Evolutionary conservation across 495 filamentous ascomycete genomes (phyloP).

Genomic region (Trichoderma orchidacearum): DNA sequence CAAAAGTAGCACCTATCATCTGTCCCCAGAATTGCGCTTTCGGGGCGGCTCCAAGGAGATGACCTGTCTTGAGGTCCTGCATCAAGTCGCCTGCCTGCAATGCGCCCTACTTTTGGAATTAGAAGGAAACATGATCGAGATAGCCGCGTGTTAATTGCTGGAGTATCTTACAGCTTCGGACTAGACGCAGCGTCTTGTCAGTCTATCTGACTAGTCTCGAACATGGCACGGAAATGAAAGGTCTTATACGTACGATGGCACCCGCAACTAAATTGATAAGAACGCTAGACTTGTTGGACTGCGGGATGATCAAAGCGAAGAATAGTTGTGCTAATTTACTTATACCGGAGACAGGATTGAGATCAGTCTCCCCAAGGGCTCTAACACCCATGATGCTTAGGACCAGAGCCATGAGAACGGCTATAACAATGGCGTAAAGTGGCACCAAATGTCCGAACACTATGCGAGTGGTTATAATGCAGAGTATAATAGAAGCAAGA

Average conservation of each 20-base stretch:
- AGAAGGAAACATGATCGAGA: neutral
- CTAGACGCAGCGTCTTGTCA: neutral
- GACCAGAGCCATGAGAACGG: conserved; percentile 76
- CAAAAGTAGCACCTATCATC: conserved; percentile 78
- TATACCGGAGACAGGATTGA: conserved; percentile 95
- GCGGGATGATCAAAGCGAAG: conserved; percentile 74
- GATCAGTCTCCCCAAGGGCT: conserved; percentile 87
- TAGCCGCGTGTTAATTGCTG: neutral
- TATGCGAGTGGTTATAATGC: conserved; percentile 63
- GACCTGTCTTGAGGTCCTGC: conserved; percentile 96
- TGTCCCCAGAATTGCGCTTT: conserved; percentile 96
- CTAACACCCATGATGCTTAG: conserved; percentile 92
- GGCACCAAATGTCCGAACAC: conserved; percentile 60
- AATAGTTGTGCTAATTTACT: conserved; percentile 91
- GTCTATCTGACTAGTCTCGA: neutral
- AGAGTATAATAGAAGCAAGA: conserved; percentile 61
- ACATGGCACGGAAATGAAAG: too few relatives aligned
- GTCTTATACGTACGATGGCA: conserved; percentile 41
- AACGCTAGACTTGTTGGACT: conserved; percentile 61
- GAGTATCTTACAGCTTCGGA: conserved; percentile 17
- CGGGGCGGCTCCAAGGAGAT: conserved; percentile 80
- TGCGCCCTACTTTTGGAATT: conserved; percentile 58
- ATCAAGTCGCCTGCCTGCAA: conserved; percentile 95
- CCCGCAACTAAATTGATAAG: conserved; percentile 89
- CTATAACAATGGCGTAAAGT: conserved; percentile 59